Percentiles rank a stretch among this genome's conserved stretches.
phyloP scores from a whole-genome alignment of 305 asterid genomes.

The Fraxinus velutina region DNA sequence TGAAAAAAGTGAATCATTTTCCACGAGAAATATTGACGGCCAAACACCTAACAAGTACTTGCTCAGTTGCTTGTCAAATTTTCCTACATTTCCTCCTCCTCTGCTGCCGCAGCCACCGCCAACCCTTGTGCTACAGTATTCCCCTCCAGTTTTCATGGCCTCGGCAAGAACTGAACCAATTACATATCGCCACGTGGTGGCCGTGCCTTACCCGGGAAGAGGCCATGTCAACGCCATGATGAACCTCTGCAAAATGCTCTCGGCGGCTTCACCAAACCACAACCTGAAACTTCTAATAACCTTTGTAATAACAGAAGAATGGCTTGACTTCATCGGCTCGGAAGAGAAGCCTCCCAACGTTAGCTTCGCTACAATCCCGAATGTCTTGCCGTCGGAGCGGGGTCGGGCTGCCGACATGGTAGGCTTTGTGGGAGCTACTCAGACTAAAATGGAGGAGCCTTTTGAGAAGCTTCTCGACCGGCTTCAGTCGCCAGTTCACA shows the following conservation, averaged over 20 bases:
- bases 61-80: not conserved
- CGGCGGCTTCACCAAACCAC: slow-evolving; percentile 10
- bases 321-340: slow-evolving; percentile 55
- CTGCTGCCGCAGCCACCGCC: not conserved
- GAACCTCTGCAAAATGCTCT: slow-evolving; percentile 65
- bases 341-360: slow-evolving; percentile 40
- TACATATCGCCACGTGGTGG: slow-evolving; percentile 49
- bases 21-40: too few relatives aligned
- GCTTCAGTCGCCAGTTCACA: slow-evolving; percentile 31
- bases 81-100: not conserved
- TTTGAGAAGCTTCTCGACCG: slow-evolving; percentile 45
- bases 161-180: slow-evolving; percentile 18
- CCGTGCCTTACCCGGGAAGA: slow-evolving; percentile 72
- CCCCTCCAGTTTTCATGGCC: not conserved
- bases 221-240: slow-evolving; percentile 80
- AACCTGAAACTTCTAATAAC: slow-evolving; percentile 37
- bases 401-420: slow-evolving; percentile 56
- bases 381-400: slow-evolving; percentile 51
- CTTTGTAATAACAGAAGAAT: slow-evolving; percentile 66
- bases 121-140: not conserved
- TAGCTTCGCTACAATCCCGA: slow-evolving; percentile 53
- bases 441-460: slow-evolving; percentile 56
- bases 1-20: too few relatives aligned
- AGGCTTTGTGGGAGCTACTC: slow-evolving; percentile 48
- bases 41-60: not conserved